phyloP scores from a whole-genome alignment of 768 basidiomycete genomes.

The Podaxis sp. region DNA sequence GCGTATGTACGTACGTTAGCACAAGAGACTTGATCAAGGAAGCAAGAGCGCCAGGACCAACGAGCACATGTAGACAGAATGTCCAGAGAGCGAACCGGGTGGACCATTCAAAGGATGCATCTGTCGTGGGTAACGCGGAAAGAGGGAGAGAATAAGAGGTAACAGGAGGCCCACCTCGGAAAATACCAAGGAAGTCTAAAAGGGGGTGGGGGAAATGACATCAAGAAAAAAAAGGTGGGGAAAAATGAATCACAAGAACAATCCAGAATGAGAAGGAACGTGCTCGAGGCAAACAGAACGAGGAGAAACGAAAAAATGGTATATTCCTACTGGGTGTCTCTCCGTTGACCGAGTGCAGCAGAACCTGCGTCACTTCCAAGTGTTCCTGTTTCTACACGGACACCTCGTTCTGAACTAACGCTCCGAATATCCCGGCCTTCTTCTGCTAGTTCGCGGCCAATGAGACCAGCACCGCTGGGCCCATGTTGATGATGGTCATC shows the following conservation, averaged over 20 bases:
- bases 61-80: slow-evolving; percentile 1
- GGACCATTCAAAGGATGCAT: neutral
- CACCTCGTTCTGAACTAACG: slow-evolving; percentile 77
- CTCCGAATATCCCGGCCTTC: slow-evolving; percentile 89
- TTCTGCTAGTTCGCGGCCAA: slow-evolving; percentile 79
- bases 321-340: slow-evolving; percentile 9
- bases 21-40: neutral
- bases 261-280: slow-evolving; percentile 10
- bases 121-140: slow-evolving; percentile 7
- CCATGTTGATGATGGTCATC: slow-evolving; percentile 8
- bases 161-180: neutral
- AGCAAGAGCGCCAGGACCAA: slow-evolving; percentile 2
- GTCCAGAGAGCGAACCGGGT: neutral
- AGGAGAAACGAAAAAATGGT: slow-evolving; percentile 6
- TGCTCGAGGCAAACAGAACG: slow-evolving; percentile 8
- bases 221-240: slow-evolving; percentile 2
- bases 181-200: slow-evolving; percentile 4
- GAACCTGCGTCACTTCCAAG: slow-evolving; percentile 16
- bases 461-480: slow-evolving; percentile 32
- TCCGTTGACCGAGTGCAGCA: slow-evolving; percentile 14
- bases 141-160: neutral
- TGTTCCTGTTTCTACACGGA: slow-evolving; percentile 57
- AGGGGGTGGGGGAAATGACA: neutral
- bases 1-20: slow-evolving; percentile 13
- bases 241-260: slow-evolving; percentile 2